These are phyloP conservation scores for Cordyceps farinosa DNA, from an alignment of 2,329 filamentous ascomycete genomes.

Conservation along the genomic window DNA sequence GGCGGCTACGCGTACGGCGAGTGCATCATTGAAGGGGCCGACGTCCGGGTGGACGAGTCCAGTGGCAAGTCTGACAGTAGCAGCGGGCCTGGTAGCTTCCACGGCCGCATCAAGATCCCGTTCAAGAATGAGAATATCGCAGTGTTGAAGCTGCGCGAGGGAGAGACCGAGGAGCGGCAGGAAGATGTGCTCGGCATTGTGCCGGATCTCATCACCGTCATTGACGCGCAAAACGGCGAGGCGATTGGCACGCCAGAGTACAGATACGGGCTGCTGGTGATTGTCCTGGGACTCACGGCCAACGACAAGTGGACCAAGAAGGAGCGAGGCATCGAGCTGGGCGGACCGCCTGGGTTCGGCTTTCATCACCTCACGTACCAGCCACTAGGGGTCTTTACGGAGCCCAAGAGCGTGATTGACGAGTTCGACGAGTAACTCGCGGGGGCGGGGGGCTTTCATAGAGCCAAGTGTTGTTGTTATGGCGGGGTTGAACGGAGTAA, in stretches of 20 bases:
- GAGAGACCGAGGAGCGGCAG: constrained; percentile 35
- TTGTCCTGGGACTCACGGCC: constrained; percentile 45
- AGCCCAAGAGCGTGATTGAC: constrained; percentile 51
- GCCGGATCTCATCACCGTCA: constrained; percentile 53
- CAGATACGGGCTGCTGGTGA: constrained; percentile 48
- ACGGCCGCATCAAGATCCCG: constrained; percentile 57
- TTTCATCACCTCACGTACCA: constrained; percentile 46
- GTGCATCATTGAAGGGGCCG: constrained; percentile 51
- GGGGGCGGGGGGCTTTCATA: too few species aligned
- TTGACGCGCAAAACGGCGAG: constrained; percentile 54
- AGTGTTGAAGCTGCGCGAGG: constrained; percentile 39
- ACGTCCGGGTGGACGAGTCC: constrained; percentile 33
- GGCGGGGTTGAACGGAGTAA: neutral
- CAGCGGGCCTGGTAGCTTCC: constrained; percentile 27
- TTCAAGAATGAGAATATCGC: constrained; percentile 74
- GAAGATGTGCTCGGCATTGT: constrained; percentile 49
- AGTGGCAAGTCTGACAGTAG: constrained; percentile 2
- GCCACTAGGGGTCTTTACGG: constrained; percentile 45
- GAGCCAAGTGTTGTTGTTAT: neutral
- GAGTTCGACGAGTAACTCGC: constrained; percentile 33
- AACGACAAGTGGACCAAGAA: constrained; percentile 44
- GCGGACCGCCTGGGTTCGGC: constrained; percentile 47
- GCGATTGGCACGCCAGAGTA: constrained; percentile 57
- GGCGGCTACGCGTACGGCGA: constrained; percentile 59
- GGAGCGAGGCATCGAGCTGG: constrained; percentile 45